Percentiles rank a stretch among this genome's conserved stretches.
Conservation (phyloP, 805 yeast species). For the Candida sanyiensis region DNA sequence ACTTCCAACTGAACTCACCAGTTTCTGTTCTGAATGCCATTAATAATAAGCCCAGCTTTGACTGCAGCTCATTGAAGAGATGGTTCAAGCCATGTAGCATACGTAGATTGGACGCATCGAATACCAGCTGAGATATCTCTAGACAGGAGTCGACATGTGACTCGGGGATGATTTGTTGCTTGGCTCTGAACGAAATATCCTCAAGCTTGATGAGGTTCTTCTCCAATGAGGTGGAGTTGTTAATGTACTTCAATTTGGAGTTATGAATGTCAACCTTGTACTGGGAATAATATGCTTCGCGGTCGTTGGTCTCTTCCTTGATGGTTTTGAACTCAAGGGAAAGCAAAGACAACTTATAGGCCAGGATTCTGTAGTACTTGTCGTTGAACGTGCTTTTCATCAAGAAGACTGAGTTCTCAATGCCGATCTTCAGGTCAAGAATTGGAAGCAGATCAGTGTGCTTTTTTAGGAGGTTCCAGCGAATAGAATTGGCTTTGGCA, state of each 20-base stretch:
- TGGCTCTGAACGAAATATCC: constrained; percentile 14
- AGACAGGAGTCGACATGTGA: constrained; percentile 1
- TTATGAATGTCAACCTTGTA: constrained; percentile 16
- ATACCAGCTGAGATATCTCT: constrained; percentile 11
- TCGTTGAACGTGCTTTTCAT: constrained; percentile 29
- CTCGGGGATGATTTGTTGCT: constrained; percentile 15
- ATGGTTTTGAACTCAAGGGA: constrained; percentile 15
- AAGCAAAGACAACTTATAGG: constrained; percentile 24
- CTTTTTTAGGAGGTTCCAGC: constrained; percentile 11
- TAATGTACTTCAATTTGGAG: constrained; percentile 14
- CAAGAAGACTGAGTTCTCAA: constrained; percentile 35
- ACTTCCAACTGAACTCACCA: constrained; percentile 5
- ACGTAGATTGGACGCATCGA: constrained; percentile 27
- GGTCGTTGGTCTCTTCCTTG: constrained; percentile 21
- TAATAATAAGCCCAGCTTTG: constrained; percentile 9
- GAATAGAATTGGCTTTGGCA: neutral
- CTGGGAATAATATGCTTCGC: constrained; percentile 7
- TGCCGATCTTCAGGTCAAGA: constrained; percentile 30
- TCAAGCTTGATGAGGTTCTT: constrained; percentile 12
- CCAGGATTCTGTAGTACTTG: constrained; percentile 27
- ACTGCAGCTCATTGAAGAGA: constrained; percentile 18
- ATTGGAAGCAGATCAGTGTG: constrained; percentile 28
- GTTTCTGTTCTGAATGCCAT: constrained; percentile 3
- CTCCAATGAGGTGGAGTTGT: constrained; percentile 13
- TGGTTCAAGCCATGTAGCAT: constrained; percentile 28